Evolutionary conservation across 352 stramenopile genomes (phyloP).

Genomic region (Achlya hypogyna): DNA sequence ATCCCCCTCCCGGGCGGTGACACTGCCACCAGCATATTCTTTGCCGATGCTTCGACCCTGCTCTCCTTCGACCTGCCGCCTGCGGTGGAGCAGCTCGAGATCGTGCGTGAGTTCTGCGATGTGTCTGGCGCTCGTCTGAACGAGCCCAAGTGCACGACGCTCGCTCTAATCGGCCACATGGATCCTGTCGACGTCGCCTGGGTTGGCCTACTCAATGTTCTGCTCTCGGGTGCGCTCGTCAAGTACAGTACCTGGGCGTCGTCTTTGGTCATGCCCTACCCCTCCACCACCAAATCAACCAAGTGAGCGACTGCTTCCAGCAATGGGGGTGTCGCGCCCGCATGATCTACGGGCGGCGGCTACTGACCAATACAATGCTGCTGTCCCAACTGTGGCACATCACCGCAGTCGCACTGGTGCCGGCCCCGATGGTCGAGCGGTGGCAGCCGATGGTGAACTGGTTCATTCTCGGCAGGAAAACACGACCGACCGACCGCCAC

Average conservation of each 20-base stretch:
- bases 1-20: background rate
- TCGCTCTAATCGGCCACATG: conserved; percentile 8
- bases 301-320: background rate
- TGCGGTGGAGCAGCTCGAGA: conserved; percentile 6
- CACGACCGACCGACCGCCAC: background rate
- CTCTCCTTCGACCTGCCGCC: background rate
- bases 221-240: background rate
- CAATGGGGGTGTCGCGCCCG: conserved; percentile 10
- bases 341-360: background rate
- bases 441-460: conserved; percentile 7
- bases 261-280: background rate
- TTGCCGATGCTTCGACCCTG: conserved; percentile 24
- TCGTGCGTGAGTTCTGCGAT: conserved; percentile 24
- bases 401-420: background rate
- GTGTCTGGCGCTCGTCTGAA: conserved; percentile 24
- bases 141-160: conserved; percentile 13
- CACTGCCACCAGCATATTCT: conserved; percentile 18
- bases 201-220: background rate
- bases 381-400: conserved; percentile 13
- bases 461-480: conserved; percentile 2
- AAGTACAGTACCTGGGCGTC: conserved; percentile 21
- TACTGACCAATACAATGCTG: conserved; percentile 11
- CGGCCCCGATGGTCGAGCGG: background rate
- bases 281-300: background rate
- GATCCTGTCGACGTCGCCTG: background rate